These are phyloP conservation scores for Aspergillus viridinutans DNA, from an alignment of 2,329 filamentous ascomycete genomes.

Conservation along the genomic window DNA sequence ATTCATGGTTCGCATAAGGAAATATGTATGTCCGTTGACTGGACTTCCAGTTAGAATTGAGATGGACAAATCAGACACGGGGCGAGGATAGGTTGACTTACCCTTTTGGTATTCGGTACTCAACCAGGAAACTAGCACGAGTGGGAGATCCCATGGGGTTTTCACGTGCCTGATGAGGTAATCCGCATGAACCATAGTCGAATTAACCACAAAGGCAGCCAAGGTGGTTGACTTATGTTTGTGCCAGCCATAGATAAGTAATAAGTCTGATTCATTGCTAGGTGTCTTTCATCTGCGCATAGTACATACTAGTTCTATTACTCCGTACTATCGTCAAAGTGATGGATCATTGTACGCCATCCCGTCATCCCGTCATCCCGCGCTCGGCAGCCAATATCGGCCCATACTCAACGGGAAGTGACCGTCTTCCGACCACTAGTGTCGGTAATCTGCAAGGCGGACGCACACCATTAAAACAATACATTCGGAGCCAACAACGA, in stretches of 20 bases:
- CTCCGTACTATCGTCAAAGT: no score
- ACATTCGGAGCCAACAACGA: slow-evolving; percentile 1
- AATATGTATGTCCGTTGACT: background rate
- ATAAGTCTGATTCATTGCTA: background rate
- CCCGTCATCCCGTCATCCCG: no score
- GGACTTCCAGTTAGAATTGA: background rate
- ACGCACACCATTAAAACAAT: background rate
- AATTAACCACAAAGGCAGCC: background rate
- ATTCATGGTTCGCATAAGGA: slow-evolving; percentile 1
- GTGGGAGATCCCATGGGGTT: slow-evolving; percentile 4
- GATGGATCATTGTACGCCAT: no score
- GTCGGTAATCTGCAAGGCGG: slow-evolving; percentile 5
- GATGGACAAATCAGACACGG: background rate
- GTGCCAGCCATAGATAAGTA: background rate
- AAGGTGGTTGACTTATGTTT: background rate
- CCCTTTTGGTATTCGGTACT: background rate
- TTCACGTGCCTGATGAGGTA: slow-evolving; percentile 1
- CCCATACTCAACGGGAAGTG: background rate
- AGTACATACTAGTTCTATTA: background rate
- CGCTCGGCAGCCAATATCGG: no score
- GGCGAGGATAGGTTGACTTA: slow-evolving; percentile 5
- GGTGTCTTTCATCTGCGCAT: slow-evolving; percentile 2
- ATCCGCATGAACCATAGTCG: background rate
- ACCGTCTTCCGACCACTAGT: slow-evolving; percentile 7
- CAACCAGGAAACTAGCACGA: slow-evolving; percentile 5